Percentiles rank a stretch among this genome's conserved stretches.
Conservation (phyloP, 2,329 filamentous ascomycete genomes). For the Chrysosporium queenslandicum region DNA sequence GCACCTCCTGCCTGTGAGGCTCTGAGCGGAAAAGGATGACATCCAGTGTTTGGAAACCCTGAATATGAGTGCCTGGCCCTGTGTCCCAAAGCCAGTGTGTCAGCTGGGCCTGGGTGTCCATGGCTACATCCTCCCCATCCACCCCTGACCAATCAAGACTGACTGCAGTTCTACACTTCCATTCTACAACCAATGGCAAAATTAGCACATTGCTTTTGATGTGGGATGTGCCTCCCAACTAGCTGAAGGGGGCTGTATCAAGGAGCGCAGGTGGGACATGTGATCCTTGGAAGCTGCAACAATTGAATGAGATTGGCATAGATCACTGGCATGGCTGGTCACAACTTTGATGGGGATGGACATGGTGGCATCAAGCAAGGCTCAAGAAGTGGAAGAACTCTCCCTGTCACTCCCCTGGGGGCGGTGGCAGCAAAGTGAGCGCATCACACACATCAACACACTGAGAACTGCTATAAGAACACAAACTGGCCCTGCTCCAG, state of each 20-base stretch:
- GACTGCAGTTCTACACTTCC: neutral
- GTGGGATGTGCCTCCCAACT: neutral
- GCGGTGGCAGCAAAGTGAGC: neutral
- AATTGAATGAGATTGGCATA: slow-evolving; percentile 5
- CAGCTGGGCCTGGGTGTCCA: neutral
- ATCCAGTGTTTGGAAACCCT: neutral
- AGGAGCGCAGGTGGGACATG: neutral
- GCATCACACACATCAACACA: too few relatives aligned
- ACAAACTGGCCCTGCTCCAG: neutral
- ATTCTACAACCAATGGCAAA: slow-evolving; percentile 3
- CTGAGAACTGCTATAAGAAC: slow-evolving; percentile 1
- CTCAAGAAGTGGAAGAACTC: neutral
- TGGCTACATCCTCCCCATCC: neutral
- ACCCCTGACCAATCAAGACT: neutral
- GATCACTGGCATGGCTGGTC: neutral
- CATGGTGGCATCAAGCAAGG: neutral
- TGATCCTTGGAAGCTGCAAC: neutral
- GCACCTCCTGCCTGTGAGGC: neutral
- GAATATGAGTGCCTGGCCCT: neutral
- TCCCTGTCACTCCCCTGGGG: neutral
- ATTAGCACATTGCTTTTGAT: slow-evolving; percentile 1
- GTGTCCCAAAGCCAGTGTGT: neutral
- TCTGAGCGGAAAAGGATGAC: too few relatives aligned
- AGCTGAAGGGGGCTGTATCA: neutral
- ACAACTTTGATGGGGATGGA: neutral